Percentiles rank a stretch among this genome's conserved stretches.
Evolutionary conservation across 768 basidiomycete genomes (phyloP).

Genomic region (Solioccasus polychromus): DNA sequence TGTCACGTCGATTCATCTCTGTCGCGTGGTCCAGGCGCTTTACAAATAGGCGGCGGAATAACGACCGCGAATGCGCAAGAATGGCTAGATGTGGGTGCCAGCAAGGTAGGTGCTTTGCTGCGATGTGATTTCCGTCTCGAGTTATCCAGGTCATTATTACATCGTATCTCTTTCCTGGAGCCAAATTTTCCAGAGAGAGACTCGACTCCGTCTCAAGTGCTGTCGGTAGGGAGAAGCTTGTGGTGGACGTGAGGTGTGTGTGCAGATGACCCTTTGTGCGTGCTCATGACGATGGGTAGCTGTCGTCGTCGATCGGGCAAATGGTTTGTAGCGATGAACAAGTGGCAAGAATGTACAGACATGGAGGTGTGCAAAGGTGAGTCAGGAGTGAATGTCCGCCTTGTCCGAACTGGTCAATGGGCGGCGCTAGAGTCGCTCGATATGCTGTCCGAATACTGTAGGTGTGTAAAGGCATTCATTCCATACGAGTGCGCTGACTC

Average conservation of each 20-base stretch:
- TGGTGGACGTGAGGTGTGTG: slow-evolving; percentile 87
- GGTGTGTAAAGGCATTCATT: slow-evolving; percentile 39
- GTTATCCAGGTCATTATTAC: slow-evolving; percentile 87
- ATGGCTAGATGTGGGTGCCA: slow-evolving; percentile 89
- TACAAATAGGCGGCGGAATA: slow-evolving; percentile 96
- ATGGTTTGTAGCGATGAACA: slow-evolving; percentile 98
- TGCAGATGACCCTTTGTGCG: neutral
- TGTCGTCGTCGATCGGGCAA: slow-evolving; percentile 72
- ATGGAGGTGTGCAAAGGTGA: slow-evolving; percentile 85
- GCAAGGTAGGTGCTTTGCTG: slow-evolving; percentile 58
- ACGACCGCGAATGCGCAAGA: slow-evolving; percentile 71
- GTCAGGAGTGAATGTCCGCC: slow-evolving; percentile 6
- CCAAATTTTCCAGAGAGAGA: slow-evolving; percentile 71
- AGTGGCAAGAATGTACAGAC: slow-evolving; percentile 96
- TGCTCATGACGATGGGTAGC: slow-evolving; percentile 39
- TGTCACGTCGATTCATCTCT: slow-evolving; percentile 1
- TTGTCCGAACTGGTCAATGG: neutral
- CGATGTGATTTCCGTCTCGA: slow-evolving; percentile 6
- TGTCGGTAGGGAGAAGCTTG: slow-evolving; percentile 83
- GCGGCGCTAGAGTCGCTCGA: slow-evolving; percentile 67
- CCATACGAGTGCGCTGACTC: slow-evolving; percentile 13
- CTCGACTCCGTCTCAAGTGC: slow-evolving; percentile 56
- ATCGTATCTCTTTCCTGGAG: slow-evolving; percentile 88
- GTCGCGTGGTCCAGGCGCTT: slow-evolving; percentile 45
- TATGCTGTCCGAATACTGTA: slow-evolving; percentile 77